These are phyloP conservation scores for Phytopythium aichiense DNA, from an alignment of 352 stramenopile genomes.

Conservation along the genomic window DNA sequence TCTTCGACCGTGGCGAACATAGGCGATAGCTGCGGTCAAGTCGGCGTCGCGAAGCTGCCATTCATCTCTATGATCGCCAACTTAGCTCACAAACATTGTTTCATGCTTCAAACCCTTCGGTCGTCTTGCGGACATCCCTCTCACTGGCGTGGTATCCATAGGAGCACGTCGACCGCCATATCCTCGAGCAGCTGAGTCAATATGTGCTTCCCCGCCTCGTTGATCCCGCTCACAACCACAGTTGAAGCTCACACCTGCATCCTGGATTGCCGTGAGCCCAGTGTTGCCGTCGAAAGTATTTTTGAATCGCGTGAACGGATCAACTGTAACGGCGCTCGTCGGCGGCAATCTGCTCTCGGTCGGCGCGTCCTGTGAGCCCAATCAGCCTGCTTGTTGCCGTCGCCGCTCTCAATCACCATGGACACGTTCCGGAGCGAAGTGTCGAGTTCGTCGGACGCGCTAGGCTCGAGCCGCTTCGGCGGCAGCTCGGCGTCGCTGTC, in stretches of 20 bases:
- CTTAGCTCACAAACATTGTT: neutral
- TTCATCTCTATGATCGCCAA: neutral
- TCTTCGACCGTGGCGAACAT: neutral
- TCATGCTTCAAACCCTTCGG: neutral
- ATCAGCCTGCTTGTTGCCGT: neutral
- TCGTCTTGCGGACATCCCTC: too few species aligned
- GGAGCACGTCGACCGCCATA: too few species aligned
- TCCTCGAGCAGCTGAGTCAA: too few species aligned
- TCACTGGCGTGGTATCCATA: too few species aligned
- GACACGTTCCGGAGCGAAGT: constrained; percentile 40
- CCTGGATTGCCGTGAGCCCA: too few species aligned
- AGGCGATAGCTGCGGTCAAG: neutral
- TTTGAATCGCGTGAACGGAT: too few species aligned
- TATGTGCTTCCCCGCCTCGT: too few species aligned
- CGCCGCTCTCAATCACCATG: constrained; percentile 1
- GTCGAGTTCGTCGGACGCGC: constrained; percentile 21
- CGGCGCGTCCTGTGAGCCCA: neutral
- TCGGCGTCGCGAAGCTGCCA: neutral
- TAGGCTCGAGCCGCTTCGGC: constrained; percentile 20
- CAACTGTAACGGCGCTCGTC: too few species aligned
- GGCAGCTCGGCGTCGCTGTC: constrained; percentile 29
- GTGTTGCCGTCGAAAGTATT: too few species aligned
- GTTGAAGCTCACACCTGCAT: too few species aligned
- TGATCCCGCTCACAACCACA: too few species aligned
- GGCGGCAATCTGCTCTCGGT: neutral